Evolutionary conservation across 768 basidiomycete species (phyloP).

Genomic region (Lepiota brunneoincarnata): DNA sequence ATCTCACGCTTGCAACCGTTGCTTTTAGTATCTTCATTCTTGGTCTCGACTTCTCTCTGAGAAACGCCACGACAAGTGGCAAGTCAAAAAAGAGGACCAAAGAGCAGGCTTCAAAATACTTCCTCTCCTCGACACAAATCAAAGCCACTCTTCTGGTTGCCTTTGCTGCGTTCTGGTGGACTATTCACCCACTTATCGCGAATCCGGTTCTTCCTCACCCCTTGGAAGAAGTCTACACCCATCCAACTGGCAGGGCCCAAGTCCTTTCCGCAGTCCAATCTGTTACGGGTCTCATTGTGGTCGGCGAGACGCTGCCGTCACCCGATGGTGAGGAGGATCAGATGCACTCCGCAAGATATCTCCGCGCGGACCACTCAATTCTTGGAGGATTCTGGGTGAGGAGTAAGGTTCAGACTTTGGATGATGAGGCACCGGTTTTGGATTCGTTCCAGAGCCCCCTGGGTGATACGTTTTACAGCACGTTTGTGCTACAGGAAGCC

Average conservation of each 20-base stretch:
- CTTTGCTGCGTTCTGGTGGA: constrained; percentile 34
- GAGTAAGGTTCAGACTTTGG: constrained; percentile 39
- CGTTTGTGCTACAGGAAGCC: constrained; percentile 88
- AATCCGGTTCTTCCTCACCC: constrained; percentile 62
- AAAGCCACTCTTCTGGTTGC: constrained; percentile 26
- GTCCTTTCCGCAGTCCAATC: constrained; percentile 69
- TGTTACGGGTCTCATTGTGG: constrained; percentile 78
- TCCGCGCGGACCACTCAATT: constrained; percentile 64
- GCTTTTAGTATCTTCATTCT: constrained; percentile 10
- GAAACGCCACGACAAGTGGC: not conserved
- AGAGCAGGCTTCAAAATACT: constrained; percentile 13
- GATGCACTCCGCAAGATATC: constrained; percentile 54
- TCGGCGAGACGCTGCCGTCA: constrained; percentile 65
- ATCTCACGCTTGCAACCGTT: constrained; percentile 31
- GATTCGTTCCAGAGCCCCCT: constrained; percentile 55
- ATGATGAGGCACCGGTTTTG: constrained; percentile 35
- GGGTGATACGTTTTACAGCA: constrained; percentile 79
- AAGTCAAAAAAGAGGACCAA: constrained; percentile 18
- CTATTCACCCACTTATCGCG: constrained; percentile 33
- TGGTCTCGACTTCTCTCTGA: constrained; percentile 3
- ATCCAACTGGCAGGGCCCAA: constrained; percentile 52
- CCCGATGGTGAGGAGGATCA: constrained; percentile 25
- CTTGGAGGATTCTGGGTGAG: constrained; percentile 81
- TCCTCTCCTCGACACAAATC: constrained; percentile 17
- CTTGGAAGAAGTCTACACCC: constrained; percentile 44